Conservation (phyloP, 495 filamentous ascomycete species). For the Choiromyces venosus region DNA sequence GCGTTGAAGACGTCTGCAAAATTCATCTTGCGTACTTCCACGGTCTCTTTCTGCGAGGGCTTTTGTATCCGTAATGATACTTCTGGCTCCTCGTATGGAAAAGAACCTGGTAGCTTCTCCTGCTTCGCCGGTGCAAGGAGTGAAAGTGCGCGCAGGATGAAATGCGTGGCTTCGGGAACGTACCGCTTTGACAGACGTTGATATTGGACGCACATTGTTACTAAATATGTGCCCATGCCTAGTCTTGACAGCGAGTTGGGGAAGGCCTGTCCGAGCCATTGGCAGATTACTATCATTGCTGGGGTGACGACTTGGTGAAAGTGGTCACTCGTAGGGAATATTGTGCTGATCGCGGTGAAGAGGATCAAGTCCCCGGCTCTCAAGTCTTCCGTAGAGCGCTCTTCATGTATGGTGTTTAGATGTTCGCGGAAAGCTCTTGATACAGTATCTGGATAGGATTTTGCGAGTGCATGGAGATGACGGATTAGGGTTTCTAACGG, state of each 20-base stretch:
- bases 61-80: constrained; percentile 51
- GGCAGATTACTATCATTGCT: constrained; percentile 69
- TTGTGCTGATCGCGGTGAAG: constrained; percentile 71
- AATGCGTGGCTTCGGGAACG: constrained; percentile 81
- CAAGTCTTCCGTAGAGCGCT: constrained; percentile 54
- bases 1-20: constrained; percentile 52
- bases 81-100: constrained; percentile 58
- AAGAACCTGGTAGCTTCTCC: constrained; percentile 48
- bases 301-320: constrained; percentile 92
- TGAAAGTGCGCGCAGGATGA: constrained; percentile 68
- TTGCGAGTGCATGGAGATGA: constrained; percentile 80
- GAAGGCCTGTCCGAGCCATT: constrained; percentile 73
- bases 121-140: constrained; percentile 56
- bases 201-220: constrained; percentile 71
- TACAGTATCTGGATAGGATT: constrained; percentile 70
- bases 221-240: constrained; percentile 68
- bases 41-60: constrained; percentile 23
- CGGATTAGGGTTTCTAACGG: constrained; percentile 63
- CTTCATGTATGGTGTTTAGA: constrained; percentile 59
- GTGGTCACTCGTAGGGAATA: constrained; percentile 93
- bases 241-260: constrained; percentile 60
- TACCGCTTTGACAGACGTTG: constrained; percentile 75
- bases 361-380: constrained; percentile 70
- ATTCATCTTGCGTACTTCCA: constrained; percentile 44
- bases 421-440: constrained; percentile 68